Conservation (phyloP, 2,329 filamentous ascomycete species). For the Penicillium sclerotigenum region DNA sequence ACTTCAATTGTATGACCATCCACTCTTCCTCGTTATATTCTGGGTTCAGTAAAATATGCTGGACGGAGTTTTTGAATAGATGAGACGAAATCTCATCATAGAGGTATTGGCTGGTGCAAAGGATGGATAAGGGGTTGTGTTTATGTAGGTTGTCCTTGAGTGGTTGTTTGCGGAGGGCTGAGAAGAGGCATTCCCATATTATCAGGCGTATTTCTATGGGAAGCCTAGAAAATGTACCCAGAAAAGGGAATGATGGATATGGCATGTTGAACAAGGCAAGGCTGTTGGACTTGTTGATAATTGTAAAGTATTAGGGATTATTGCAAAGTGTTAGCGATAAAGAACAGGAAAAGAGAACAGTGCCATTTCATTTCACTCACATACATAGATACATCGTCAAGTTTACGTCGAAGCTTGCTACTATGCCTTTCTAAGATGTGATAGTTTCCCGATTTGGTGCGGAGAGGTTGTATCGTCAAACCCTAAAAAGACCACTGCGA, state of each 20-base stretch:
- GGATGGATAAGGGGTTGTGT: neutral
- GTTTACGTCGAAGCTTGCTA: constrained; percentile 1
- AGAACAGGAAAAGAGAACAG: neutral
- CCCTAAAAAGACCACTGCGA: neutral
- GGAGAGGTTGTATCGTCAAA: neutral
- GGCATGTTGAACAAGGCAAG: neutral
- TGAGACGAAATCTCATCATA: constrained; percentile 5
- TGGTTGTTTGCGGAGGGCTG: neutral
- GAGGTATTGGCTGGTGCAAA: neutral
- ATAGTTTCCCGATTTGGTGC: neutral
- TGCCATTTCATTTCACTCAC: neutral
- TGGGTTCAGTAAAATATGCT: neutral
- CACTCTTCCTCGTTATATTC: neutral
- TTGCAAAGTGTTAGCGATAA: neutral
- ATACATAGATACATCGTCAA: neutral
- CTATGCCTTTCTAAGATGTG: neutral
- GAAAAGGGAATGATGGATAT: neutral
- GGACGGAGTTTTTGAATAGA: neutral
- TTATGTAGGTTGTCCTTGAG: neutral
- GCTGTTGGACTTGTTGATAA: neutral
- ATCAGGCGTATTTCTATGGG: constrained; percentile 3
- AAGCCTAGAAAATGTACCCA: neutral
- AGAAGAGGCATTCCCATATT: constrained; percentile 2
- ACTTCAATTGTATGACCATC: neutral
- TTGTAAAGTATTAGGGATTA: neutral